phyloP scores from a whole-genome alignment of 2,329 filamentous ascomycete genomes.

The Botrytis paeoniae region DNA sequence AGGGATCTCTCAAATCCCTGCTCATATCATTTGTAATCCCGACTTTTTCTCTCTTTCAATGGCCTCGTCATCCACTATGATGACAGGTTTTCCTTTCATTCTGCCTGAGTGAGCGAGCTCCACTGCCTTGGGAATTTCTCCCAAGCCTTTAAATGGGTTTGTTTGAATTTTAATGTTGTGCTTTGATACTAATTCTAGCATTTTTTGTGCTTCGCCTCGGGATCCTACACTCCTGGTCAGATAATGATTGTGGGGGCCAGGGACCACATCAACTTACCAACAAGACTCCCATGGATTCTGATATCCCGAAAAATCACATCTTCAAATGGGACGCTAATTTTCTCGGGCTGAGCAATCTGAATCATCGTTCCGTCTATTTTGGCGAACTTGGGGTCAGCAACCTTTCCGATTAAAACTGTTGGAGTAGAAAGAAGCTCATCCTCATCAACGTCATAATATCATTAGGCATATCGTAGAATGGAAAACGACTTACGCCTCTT shows the following conservation, averaged over 20 bases:
- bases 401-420: neutral
- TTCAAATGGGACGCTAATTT: slow-evolving; percentile 41
- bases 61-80: slow-evolving; percentile 48
- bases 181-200: slow-evolving; percentile 48
- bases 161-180: slow-evolving; percentile 49
- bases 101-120: slow-evolving; percentile 50
- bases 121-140: slow-evolving; percentile 50
- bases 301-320: slow-evolving; percentile 56
- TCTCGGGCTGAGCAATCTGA: slow-evolving; percentile 53
- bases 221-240: slow-evolving; percentile 37
- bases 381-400: neutral
- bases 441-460: slow-evolving; percentile 1
- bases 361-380: slow-evolving; percentile 46
- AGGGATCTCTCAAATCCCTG: neutral
- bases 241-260: slow-evolving; percentile 11
- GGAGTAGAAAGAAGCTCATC: neutral
- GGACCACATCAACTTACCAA: slow-evolving; percentile 21
- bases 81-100: slow-evolving; percentile 53
- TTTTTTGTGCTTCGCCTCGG: slow-evolving; percentile 44
- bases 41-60: slow-evolving; percentile 31
- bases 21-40: slow-evolving; percentile 26
- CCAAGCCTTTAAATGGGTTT: slow-evolving; percentile 51
- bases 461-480: neutral
- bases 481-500: slow-evolving; percentile 46
- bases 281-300: slow-evolving; percentile 46